phyloP scores from a whole-genome alignment of 495 filamentous ascomycete species.

The Diplogelasinospora grovesii region DNA sequence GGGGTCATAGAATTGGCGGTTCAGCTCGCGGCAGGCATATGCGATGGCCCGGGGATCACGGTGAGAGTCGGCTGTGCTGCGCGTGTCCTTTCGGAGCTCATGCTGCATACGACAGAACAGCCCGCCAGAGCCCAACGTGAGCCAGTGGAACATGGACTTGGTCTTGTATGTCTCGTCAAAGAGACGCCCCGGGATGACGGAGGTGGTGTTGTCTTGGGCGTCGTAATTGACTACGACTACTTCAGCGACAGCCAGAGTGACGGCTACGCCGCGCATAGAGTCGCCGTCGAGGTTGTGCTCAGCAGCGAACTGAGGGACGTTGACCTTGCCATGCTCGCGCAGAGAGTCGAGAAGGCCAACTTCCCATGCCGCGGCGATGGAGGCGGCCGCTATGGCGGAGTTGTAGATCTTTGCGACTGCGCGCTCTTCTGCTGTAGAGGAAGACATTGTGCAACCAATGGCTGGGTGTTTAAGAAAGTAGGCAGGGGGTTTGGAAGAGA shows the following conservation, averaged over 20 bases:
- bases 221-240: conserved; percentile 1
- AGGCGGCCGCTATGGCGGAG: not conserved
- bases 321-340: not conserved
- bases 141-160: conserved; percentile 4
- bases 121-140: not conserved
- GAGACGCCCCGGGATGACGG: not conserved
- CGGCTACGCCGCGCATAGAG: not conserved
- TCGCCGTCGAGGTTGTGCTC: not conserved
- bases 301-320: not conserved
- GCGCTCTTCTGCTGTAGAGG: not conserved
- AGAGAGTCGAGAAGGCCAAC: not conserved
- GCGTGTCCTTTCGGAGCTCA: not conserved
- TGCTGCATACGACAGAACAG: conserved; percentile 1
- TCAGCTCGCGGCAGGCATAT: conserved; percentile 2
- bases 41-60: not conserved
- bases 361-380: conserved; percentile 3
- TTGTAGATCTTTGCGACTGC: not conserved
- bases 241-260: not conserved
- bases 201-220: not conserved
- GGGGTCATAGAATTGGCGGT: conserved; percentile 1
- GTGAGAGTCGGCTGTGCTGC: not conserved
- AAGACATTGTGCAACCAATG: not conserved
- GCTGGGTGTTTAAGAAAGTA: not conserved
- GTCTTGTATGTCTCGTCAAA: not conserved
- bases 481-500: not conserved